A percentile compares a stretch with the other conserved stretches of the same genome.
These are phyloP conservation scores for Colletotrichum simmondsii DNA, from an alignment of 2,329 filamentous ascomycete species.

Conservation along the genomic window DNA sequence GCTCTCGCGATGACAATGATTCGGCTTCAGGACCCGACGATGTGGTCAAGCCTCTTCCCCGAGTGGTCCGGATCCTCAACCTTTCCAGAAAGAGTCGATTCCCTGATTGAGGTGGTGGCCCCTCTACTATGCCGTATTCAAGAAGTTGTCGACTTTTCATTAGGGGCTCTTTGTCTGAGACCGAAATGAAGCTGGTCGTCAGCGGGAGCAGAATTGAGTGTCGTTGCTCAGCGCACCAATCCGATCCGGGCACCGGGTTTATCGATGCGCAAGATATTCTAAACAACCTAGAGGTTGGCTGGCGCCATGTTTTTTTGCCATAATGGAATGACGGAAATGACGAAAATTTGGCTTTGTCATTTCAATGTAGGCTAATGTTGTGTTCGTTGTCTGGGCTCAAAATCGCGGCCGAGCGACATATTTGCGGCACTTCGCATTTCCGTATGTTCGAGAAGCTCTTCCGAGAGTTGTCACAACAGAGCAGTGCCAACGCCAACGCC, in stretches of 20 bases:
- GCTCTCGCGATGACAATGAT: neutral
- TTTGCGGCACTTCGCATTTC: constrained; percentile 15
- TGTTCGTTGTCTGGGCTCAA: neutral
- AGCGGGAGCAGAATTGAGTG: neutral
- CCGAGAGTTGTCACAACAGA: constrained; percentile 2
- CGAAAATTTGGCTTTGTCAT: neutral
- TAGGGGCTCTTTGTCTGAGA: neutral
- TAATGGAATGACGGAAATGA: neutral
- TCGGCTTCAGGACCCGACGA: constrained; percentile 8
- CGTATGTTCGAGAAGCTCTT: constrained; percentile 23
- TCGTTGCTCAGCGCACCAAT: neutral
- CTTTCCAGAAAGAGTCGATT: neutral
- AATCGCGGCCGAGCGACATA: neutral
- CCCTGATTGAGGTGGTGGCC: neutral
- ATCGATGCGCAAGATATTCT: neutral
- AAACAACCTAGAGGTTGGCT: neutral
- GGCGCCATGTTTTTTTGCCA: neutral
- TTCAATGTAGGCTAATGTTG: neutral
- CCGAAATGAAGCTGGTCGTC: neutral
- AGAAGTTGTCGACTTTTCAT: too few relatives aligned
- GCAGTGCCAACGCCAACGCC: neutral
- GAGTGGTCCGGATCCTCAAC: constrained; percentile 11
- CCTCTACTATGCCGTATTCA: neutral
- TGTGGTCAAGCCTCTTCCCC: constrained; percentile 7
- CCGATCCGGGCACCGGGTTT: neutral